Conservation (phyloP, 108 stramenopile genomes). For the Skeletonema menzelii region DNA sequence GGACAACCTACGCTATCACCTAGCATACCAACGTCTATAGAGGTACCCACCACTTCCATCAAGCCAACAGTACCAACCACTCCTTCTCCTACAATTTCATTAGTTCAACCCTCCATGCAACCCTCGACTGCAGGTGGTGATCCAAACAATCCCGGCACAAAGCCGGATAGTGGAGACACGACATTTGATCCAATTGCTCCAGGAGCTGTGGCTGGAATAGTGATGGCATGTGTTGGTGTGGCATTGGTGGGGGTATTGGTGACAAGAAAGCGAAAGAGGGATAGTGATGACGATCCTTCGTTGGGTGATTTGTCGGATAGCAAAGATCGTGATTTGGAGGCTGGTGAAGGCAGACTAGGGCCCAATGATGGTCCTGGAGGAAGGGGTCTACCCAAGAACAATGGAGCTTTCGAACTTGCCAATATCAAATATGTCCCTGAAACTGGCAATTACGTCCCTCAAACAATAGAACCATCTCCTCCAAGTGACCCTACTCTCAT, state of each 20-base stretch:
- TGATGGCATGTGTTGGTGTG: slow-evolving; percentile 19
- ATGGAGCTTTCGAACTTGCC: not conserved
- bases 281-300: slow-evolving; percentile 7
- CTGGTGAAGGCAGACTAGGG: not conserved
- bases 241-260: not conserved
- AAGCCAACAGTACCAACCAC: slow-evolving; percentile 1
- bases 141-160: not conserved
- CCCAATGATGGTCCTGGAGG: not conserved
- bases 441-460: slow-evolving; percentile 2
- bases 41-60: not conserved
- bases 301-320: slow-evolving; percentile 6
- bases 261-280: slow-evolving; percentile 11
- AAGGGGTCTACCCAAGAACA: not conserved
- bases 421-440: not conserved
- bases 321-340: slow-evolving; percentile 18
- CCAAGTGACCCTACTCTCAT: not conserved
- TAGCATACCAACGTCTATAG: not conserved
- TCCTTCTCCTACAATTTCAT: not conserved
- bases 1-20: not conserved
- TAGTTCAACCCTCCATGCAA: not conserved
- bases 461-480: not conserved
- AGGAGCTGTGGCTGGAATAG: slow-evolving; percentile 37
- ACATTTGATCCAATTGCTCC: slow-evolving; percentile 23
- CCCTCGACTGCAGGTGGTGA: not conserved
- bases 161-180: not conserved